Conservation (phyloP, 805 yeast genomes). For the Babjeviella inositovora region DNA sequence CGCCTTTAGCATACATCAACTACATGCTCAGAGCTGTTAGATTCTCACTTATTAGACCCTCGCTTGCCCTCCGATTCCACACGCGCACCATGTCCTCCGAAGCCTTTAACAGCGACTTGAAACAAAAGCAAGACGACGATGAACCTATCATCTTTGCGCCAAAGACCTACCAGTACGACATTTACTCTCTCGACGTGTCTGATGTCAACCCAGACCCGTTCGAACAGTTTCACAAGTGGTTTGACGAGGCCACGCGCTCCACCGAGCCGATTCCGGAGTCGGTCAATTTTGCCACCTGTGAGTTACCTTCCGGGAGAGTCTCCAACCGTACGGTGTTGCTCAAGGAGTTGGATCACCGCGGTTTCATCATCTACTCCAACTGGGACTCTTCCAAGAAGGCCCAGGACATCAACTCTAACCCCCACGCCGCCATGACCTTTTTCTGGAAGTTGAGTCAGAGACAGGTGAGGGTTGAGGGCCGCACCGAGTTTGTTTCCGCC, state of each 20-base stretch:
- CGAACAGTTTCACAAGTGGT: constrained; percentile 74
- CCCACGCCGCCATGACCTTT: constrained; percentile 70
- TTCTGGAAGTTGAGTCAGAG: constrained; percentile 89
- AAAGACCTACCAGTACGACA: constrained; percentile 74
- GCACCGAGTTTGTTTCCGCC: constrained; percentile 52
- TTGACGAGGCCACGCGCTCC: constrained; percentile 47
- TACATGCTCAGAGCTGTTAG: too few species aligned
- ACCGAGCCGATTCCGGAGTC: constrained; percentile 65
- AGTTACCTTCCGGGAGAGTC: constrained; percentile 80
- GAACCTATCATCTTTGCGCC: constrained; percentile 65
- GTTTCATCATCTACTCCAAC: constrained; percentile 80
- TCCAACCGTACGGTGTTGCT: constrained; percentile 73
- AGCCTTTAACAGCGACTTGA: too few species aligned
- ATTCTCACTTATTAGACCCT: too few species aligned
- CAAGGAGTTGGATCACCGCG: constrained; percentile 77
- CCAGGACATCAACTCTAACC: constrained; percentile 52
- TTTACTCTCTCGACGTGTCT: constrained; percentile 35
- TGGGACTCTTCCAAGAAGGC: constrained; percentile 83
- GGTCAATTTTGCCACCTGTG: constrained; percentile 76
- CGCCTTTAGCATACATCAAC: too few species aligned
- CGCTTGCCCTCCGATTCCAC: too few species aligned
- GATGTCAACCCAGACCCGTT: constrained; percentile 50
- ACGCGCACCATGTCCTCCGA: too few species aligned
- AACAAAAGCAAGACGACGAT: too few species aligned
- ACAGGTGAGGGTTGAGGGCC: constrained; percentile 88